These are phyloP conservation scores for Nannochloris sp. DNA, from an alignment of 139 green algal genomes.

Conservation along the genomic window DNA sequence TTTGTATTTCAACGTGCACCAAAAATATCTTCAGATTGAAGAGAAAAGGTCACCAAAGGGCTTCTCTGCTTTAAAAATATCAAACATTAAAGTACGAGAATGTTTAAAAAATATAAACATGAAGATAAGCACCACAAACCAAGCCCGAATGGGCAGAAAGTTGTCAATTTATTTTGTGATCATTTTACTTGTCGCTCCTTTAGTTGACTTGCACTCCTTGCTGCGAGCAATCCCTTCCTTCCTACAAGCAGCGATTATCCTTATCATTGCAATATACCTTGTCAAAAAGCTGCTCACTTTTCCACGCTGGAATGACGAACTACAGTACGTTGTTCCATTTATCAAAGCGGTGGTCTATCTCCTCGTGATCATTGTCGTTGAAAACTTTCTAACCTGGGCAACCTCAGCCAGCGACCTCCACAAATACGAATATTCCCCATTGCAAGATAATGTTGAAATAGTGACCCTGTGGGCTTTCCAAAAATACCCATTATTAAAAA, in stretches of 20 bases:
- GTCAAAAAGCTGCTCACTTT: conserved; percentile 36
- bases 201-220: neutral
- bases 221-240: neutral
- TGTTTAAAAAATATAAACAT: no score
- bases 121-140: no score
- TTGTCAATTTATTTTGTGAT: no score
- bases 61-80: no score
- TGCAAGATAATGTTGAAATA: conserved; percentile 69
- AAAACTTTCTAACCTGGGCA: conserved; percentile 61
- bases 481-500: conserved; percentile 1
- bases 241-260: neutral
- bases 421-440: conserved; percentile 54
- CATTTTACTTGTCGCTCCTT: no score
- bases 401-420: conserved; percentile 52
- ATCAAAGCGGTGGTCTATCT: conserved; percentile 37
- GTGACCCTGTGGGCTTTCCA: conserved; percentile 20
- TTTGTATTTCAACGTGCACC: no score
- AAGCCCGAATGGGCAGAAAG: no score
- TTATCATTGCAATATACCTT: conserved; percentile 28
- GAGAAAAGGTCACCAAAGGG: no score
- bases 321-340: conserved; percentile 40
- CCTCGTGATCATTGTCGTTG: conserved; percentile 44
- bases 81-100: no score
- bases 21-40: no score
- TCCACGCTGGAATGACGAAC: conserved; percentile 54